phyloP scores from a whole-genome alignment of 2,329 filamentous ascomycete species.

The Paecilomyces dactylethromorphus region DNA sequence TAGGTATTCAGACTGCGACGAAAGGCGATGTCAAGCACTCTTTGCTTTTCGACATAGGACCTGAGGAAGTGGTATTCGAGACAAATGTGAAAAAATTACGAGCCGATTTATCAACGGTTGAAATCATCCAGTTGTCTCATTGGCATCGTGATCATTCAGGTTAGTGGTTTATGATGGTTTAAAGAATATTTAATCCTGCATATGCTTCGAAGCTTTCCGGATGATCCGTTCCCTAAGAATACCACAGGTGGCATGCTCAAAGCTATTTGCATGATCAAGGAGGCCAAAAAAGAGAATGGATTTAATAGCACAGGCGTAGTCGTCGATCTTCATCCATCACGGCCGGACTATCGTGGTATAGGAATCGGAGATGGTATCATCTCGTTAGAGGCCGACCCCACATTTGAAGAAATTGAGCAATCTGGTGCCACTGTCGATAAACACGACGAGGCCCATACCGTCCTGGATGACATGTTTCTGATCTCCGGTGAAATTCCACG shows the following conservation, averaged over 20 bases:
- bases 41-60: slow-evolving; percentile 49
- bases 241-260: slow-evolving; percentile 41
- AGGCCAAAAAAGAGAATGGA: slow-evolving; percentile 26
- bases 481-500: slow-evolving; percentile 50
- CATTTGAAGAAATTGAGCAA: slow-evolving; percentile 40
- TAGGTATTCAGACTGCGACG: slow-evolving; percentile 38
- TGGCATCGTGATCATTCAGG: slow-evolving; percentile 53
- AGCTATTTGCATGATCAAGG: slow-evolving; percentile 44
- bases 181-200: neutral
- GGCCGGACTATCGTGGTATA: slow-evolving; percentile 47
- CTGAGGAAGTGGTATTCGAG: slow-evolving; percentile 47
- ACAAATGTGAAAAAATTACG: slow-evolving; percentile 42
- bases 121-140: slow-evolving; percentile 45
- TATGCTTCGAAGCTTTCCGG: neutral
- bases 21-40: slow-evolving; percentile 39
- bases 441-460: slow-evolving; percentile 35
- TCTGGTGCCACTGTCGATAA: slow-evolving; percentile 38
- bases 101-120: slow-evolving; percentile 38
- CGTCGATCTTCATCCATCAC: slow-evolving; percentile 47
- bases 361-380: slow-evolving; percentile 34
- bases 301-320: slow-evolving; percentile 22
- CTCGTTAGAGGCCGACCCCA: slow-evolving; percentile 49
- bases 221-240: neutral
- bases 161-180: slow-evolving; percentile 7
- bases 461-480: slow-evolving; percentile 46